A percentile compares a stretch with the other conserved stretches of the same genome.
Evolutionary conservation across 192 early-diverging fungal genomes (phyloP).

Genomic region (Radiomyces spectabilis): DNA sequence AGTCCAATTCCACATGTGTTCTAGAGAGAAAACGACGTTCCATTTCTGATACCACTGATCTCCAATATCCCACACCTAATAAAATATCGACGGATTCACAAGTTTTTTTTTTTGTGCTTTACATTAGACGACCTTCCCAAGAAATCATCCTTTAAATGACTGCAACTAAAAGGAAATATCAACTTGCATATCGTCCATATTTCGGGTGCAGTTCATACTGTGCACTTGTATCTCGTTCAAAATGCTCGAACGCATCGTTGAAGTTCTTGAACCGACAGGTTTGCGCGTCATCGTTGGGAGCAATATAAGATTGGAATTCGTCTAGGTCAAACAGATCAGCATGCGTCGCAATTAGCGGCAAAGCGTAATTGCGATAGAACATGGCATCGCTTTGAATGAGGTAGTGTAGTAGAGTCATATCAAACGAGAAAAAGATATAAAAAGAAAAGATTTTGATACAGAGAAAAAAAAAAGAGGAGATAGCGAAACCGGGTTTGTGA

Average conservation of each 20-base stretch:
- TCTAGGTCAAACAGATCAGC: constrained; percentile 14
- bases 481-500: too few species aligned
- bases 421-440: neutral
- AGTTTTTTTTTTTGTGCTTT: neutral
- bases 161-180: constrained; percentile 1
- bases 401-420: constrained; percentile 4
- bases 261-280: neutral
- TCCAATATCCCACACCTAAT: constrained; percentile 20
- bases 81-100: neutral
- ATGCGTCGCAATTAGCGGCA: constrained; percentile 11
- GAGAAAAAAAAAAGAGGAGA: neutral
- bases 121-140: too few species aligned
- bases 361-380: constrained; percentile 18
- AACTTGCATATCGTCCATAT: constrained; percentile 19
- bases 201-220: constrained; percentile 20
- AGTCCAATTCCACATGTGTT: constrained; percentile 20
- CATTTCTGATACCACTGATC: constrained; percentile 28
- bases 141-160: constrained; percentile 2
- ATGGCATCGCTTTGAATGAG: constrained; percentile 13
- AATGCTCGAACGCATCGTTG: constrained; percentile 2
- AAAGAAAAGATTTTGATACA: neutral
- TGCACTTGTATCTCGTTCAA: constrained; percentile 8
- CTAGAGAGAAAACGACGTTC: constrained; percentile 13
- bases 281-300: neutral
- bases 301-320: neutral